Conservation (phyloP, 1,284 basidiomycete genomes). For the Austropuccinia psidii region DNA sequence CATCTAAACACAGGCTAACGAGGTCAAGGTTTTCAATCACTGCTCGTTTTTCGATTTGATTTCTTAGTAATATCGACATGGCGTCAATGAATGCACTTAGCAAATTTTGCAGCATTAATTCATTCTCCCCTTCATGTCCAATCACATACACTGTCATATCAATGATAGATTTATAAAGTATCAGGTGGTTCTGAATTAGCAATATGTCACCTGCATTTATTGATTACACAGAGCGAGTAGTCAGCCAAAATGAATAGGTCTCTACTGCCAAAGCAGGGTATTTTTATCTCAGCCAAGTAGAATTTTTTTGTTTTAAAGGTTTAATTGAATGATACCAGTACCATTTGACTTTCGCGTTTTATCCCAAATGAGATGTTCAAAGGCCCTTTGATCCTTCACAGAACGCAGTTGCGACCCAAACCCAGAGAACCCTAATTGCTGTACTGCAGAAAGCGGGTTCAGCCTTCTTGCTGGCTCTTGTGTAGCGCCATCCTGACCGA, state of each 20-base stretch:
- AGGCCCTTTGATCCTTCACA: conserved; percentile 85
- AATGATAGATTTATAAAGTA: conserved; percentile 84
- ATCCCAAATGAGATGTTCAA: conserved; percentile 90
- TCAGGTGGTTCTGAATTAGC: conserved; percentile 81
- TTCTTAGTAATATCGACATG: conserved; percentile 71
- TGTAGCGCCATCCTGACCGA: conserved; percentile 45
- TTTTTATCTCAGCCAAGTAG: not conserved
- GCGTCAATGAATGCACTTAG: conserved; percentile 81
- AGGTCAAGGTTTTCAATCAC: conserved; percentile 92
- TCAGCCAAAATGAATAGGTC: not conserved
- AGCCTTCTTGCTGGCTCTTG: conserved; percentile 53
- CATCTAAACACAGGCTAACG: conserved; percentile 85
- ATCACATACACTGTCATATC: conserved; percentile 95
- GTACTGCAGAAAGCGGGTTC: conserved; percentile 26
- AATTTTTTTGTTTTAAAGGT: not conserved
- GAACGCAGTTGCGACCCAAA: conserved; percentile 59
- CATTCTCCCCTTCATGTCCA: conserved; percentile 80
- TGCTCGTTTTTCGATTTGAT: conserved; percentile 89
- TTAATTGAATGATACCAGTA: conserved; percentile 45
- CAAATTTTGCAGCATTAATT: conserved; percentile 84
- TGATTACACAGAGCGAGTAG: not conserved
- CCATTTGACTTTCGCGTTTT: conserved; percentile 88
- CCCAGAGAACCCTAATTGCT: conserved; percentile 37
- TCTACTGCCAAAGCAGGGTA: too few species aligned
- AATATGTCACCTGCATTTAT: conserved; percentile 74